A percentile compares a stretch with the other conserved stretches of the same genome.
phyloP scores from a whole-genome alignment of 2,329 filamentous ascomycete species.

The Botrytis porri region DNA sequence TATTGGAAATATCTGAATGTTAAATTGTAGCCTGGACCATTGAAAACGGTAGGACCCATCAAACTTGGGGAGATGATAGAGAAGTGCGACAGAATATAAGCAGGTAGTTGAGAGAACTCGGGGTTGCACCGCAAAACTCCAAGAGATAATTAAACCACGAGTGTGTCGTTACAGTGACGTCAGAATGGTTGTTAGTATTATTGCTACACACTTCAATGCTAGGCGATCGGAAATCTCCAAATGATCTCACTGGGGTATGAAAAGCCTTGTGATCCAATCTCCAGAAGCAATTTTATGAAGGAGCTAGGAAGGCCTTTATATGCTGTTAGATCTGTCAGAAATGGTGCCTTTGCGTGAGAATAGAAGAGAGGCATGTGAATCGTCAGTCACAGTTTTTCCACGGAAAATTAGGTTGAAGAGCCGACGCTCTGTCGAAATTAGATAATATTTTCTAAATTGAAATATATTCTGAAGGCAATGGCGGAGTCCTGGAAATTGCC shows the following conservation, averaged over 20 bases:
- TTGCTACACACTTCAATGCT: background rate
- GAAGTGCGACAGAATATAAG: background rate
- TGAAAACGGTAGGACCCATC: background rate
- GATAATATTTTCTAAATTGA: background rate
- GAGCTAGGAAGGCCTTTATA: background rate
- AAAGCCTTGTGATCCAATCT: background rate
- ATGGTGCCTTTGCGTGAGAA: background rate
- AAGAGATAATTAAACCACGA: background rate
- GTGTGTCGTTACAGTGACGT: background rate
- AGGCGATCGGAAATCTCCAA: background rate
- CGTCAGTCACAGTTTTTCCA: background rate
- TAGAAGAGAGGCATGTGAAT: background rate
- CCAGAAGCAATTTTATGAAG: background rate
- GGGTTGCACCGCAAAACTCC: background rate
- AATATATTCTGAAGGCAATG: background rate
- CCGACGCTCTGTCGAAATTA: background rate
- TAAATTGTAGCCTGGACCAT: background rate
- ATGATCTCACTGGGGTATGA: background rate
- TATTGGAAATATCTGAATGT: background rate
- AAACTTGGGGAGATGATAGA: too few species aligned
- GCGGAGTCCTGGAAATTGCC: background rate
- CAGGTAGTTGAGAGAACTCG: background rate
- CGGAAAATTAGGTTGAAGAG: background rate
- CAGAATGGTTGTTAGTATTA: background rate
- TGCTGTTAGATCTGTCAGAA: background rate